These are phyloP conservation scores for Xeromyces bisporus DNA, from an alignment of 495 filamentous ascomycete species.

Conservation along the genomic window DNA sequence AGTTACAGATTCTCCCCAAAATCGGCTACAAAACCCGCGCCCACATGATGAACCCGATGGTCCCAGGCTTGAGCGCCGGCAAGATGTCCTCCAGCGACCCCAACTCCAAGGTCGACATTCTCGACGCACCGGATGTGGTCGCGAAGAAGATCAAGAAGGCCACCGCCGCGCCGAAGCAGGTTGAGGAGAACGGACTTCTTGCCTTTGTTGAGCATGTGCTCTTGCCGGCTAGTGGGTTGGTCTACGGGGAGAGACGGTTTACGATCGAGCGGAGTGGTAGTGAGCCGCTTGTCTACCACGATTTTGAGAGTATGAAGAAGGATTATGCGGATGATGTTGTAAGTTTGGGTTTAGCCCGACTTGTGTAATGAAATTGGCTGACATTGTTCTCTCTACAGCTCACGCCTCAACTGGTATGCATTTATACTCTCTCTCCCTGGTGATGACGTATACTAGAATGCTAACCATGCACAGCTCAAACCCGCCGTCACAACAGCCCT, in stretches of 20 bases:
- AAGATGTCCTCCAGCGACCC: slow-evolving; percentile 55
- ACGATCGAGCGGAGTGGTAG: slow-evolving; percentile 21
- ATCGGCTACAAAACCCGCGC: slow-evolving; percentile 33
- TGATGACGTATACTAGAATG: neutral
- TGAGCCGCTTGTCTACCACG: slow-evolving; percentile 62
- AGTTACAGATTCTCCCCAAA: slow-evolving; percentile 5
- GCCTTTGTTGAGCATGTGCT: slow-evolving; percentile 73
- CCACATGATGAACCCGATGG: slow-evolving; percentile 83
- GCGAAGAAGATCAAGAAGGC: slow-evolving; percentile 73
- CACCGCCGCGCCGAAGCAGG: slow-evolving; percentile 49
- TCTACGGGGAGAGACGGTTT: slow-evolving; percentile 22
- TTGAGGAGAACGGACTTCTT: slow-evolving; percentile 74
- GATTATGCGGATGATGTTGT: slow-evolving; percentile 73
- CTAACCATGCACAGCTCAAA: neutral
- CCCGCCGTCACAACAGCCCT: neutral
- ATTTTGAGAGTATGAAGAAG: slow-evolving; percentile 49
- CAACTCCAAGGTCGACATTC: slow-evolving; percentile 66
- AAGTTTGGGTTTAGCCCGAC: slow-evolving; percentile 24
- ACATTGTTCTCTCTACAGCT: neutral
- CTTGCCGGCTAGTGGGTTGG: slow-evolving; percentile 42
- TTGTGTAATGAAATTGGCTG: too few relatives aligned
- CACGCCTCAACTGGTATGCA: neutral
- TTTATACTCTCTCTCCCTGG: neutral
- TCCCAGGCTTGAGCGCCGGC: slow-evolving; percentile 65
- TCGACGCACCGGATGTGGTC: slow-evolving; percentile 57